These are phyloP conservation scores for Pholiota molesta DNA, from an alignment of 768 basidiomycete species.

Conservation along the genomic window DNA sequence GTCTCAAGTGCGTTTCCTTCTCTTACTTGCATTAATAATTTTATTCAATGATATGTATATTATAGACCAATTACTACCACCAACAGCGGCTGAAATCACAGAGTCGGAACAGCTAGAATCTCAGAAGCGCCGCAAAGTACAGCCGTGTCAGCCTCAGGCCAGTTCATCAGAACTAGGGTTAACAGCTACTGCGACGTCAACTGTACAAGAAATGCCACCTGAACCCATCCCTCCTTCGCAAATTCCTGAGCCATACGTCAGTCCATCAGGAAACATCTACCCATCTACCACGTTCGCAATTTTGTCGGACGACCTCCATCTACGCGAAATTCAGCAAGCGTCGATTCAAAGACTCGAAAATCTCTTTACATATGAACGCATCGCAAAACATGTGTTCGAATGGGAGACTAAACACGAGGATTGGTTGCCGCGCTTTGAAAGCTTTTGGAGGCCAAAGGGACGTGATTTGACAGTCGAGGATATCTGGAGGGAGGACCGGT, in stretches of 20 bases:
- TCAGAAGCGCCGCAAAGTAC: too few relatives aligned
- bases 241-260: neutral
- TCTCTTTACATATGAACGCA: neutral
- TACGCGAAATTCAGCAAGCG: neutral
- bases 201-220: too few relatives aligned
- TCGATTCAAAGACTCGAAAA: neutral
- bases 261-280: neutral
- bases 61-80: too few relatives aligned
- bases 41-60: too few relatives aligned
- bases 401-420: neutral
- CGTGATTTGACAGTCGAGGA: conserved; percentile 18
- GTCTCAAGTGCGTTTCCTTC: too few relatives aligned
- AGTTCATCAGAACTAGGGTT: too few relatives aligned
- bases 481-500: conserved; percentile 31
- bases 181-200: too few relatives aligned
- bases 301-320: neutral
- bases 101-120: too few relatives aligned
- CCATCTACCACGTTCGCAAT: neutral
- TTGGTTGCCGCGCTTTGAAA: neutral
- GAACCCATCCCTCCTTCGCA: too few relatives aligned
- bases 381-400: neutral
- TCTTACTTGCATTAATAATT: too few relatives aligned
- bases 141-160: too few relatives aligned
- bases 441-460: neutral
- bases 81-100: too few relatives aligned